Evolutionary conservation across 2,329 filamentous ascomycete genomes (phyloP), one percentile per base, ranked within the genome.

Genomic region (Dryadomyces quercus-mongolicae): DNA sequence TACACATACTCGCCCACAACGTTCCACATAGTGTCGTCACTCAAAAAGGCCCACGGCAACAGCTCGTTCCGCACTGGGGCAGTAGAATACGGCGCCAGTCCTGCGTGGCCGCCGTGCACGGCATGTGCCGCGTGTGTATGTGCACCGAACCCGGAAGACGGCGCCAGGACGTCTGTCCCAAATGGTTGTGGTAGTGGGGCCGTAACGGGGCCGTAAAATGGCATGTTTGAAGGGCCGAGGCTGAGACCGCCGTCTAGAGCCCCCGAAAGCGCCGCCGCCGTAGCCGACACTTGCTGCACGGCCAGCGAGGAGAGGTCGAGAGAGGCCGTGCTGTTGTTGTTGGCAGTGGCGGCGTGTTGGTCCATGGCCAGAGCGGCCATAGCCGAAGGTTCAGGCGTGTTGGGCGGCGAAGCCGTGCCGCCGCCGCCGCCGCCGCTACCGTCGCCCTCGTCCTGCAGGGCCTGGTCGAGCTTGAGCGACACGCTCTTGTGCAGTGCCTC

Each of bases 21-120:
- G 25, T 52, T 52, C 50, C 50, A 52, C 50, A 52, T 52, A 13
- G 42, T 52, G 50, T 52, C 50, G 42, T 52, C 50, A n/a, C 42
- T 52, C 16, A 52, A 22, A 45, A 52, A 52, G 16, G 50, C 50
- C 50, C 50, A 52, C n/a, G 42, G 50, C 25, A 52, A 20, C 21
- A 52, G 40, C 40, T 52, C 50, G 25, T 52, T 52, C 16, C 50
- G 22, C 12, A 38, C 42, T 2, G 50, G 50, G 5, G 50, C 22
- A 2, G 49, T 36, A 7, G 38, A 20, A 44, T n/a, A 51, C 2
- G 20, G 38, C 40, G 40, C 22, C 42, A 22, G 22, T 16, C 16
- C 34, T 13, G 34, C 21, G 49, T 34, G 31, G 31, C 0, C 31
- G 10, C 2, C 15, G 15, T 21, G 47, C 7, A n/a, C 42, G 1